Base-by-base conservation (phyloP, 1,284 basidiomycete species). In the Moniliophthora roreri region DNA sequence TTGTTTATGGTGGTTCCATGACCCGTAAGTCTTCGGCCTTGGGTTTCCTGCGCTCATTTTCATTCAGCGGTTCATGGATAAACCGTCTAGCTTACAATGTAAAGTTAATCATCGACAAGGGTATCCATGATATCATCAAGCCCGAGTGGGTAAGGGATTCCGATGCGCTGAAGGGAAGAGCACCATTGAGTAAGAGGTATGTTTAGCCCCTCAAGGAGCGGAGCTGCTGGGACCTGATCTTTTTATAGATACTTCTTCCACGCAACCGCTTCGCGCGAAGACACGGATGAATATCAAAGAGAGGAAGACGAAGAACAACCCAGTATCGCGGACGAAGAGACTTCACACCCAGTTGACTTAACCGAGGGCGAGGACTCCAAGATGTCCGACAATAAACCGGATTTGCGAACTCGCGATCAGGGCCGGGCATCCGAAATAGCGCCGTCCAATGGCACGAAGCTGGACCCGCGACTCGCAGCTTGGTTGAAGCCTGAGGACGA, bases 71-170 rank as follows among this genome's bases (percentile, higher is more conserved):
- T 48, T n/a, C 46, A 38, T 42, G 47, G 34, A 45, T 42, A 26
- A 34, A 46, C 11, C 41, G 18, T 23, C 26, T 50, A 90, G 86
- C 87, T 1, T 87, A 85, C 58, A 83, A 88, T 62, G 70, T 89
- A 52, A 81, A 84, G 68, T 66, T 79, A 63, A 76, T 81, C 62
- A 86, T 82, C 53, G 73, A 87, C 57, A 87, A 87, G 62, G 82
- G 75, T 4, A 70, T 73, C 1, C 70, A 82, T 53, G 89, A 92
- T 62, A 80, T 95, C 47, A 72, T 96, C 52, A 84, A 79, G 51
- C 91, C 94, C 0, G 71, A 79, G 28, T 97, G 93, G 93, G 75
- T 97, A 47, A 66, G 78, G 41, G 90, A 93, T 62, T 93, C 86
- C n/a, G 77, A 95, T 40, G 73, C 78, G 3, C 71, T 75, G 26